Evolutionary conservation across 805 yeast genomes (phyloP).

Genomic region (Lipomyces yamanashiensis): DNA sequence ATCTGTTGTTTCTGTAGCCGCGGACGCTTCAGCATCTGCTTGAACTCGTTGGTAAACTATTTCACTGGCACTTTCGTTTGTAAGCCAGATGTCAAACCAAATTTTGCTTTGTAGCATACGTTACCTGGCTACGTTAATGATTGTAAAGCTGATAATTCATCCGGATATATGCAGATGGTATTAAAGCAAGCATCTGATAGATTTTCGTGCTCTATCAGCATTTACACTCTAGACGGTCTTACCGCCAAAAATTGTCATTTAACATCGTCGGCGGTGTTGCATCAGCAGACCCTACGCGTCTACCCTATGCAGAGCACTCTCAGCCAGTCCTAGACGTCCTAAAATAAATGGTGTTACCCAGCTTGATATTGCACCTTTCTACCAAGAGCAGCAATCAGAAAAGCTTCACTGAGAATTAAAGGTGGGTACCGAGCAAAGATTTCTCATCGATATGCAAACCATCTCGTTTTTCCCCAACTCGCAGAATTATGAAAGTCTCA

Average conservation of each 20-base stretch:
- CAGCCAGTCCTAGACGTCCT: conserved; percentile 12
- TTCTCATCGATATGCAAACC: conserved; percentile 5
- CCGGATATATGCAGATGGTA: no score
- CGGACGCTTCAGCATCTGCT: no score
- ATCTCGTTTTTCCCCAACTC: not conserved
- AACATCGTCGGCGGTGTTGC: not conserved
- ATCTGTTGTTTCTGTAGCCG: no score
- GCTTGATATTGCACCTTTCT: conserved; percentile 6
- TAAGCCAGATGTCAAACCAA: no score
- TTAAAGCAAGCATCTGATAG: no score
- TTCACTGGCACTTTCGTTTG: no score
- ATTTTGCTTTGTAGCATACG: no score
- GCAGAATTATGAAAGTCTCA: conserved; percentile 2
- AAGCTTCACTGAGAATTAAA: not conserved
- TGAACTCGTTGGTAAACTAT: no score
- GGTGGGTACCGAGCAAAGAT: conserved; percentile 6
- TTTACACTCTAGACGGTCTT: no score
- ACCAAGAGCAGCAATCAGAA: conserved; percentile 2
- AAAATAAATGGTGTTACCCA: conserved; percentile 2
- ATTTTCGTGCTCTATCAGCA: no score
- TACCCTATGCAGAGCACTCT: not conserved
- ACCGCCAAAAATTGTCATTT: not conserved
- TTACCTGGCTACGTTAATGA: no score
- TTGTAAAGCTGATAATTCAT: no score
- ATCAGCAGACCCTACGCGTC: not conserved